A percentile compares a stretch with the other conserved stretches of the same genome.
Conservation (phyloP, 2,329 filamentous ascomycete species). For the Ophiosphaerella korrae region DNA sequence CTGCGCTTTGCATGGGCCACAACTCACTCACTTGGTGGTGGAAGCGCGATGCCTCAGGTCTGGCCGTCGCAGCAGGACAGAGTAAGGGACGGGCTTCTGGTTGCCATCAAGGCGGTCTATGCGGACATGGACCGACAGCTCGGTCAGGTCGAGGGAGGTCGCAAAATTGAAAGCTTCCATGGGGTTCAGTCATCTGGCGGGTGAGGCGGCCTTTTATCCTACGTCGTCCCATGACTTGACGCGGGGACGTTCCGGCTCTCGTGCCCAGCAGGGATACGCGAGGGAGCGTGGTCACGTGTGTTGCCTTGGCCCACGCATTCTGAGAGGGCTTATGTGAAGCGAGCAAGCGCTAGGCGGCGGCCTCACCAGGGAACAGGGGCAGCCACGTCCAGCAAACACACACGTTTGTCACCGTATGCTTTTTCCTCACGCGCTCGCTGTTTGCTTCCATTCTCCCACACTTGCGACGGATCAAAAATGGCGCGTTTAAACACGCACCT, state of each 20-base stretch:
- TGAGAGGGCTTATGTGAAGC: conserved; percentile 17
- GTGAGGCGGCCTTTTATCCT: background rate
- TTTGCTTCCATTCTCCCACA: conserved; percentile 1
- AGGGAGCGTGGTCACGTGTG: conserved; percentile 23
- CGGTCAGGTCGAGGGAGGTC: conserved; percentile 79
- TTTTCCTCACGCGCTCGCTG: conserved; percentile 3
- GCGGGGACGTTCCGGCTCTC: too few species aligned
- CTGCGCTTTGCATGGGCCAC: too few species aligned
- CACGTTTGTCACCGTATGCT: background rate
- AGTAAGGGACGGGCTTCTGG: conserved; percentile 75
- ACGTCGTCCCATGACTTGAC: too few species aligned
- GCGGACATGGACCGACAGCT: conserved; percentile 67
- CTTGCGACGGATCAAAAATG: conserved; percentile 25
- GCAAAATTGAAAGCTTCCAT: conserved; percentile 94
- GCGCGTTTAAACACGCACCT: conserved; percentile 44
- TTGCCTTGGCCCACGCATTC: conserved; percentile 22
- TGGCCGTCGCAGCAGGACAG: conserved; percentile 76
- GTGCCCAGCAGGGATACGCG: conserved; percentile 24
- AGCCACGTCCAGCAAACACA: conserved; percentile 15
- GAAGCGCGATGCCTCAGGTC: conserved; percentile 88
- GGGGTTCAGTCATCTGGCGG: conserved; percentile 9
- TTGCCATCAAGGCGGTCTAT: conserved; percentile 78
- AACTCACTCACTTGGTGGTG: conserved; percentile 67
- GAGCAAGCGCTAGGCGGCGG: conserved; percentile 23
- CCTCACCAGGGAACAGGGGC: conserved; percentile 7